Base-by-base conservation (phyloP, 1,284 basidiomycete genomes). In the Fomitopsis pinicola region DNA sequence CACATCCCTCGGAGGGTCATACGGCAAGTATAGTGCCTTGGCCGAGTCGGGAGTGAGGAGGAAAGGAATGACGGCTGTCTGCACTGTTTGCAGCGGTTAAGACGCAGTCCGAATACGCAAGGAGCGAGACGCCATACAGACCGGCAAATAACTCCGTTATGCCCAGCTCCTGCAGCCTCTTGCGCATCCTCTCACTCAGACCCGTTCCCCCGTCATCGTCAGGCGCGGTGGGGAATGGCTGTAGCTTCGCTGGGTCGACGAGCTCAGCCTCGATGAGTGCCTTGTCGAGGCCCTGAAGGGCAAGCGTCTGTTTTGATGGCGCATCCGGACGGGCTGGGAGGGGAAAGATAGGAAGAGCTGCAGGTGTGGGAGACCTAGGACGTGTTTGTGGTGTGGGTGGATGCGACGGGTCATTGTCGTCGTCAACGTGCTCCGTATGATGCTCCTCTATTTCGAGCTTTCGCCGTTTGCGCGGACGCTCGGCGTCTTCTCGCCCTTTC, bases 141-240 rank as follows among this genome's bases (percentile, higher is more conserved):
- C 94, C 93, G 60, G 95, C 93, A 75, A 97, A 97, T 62, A 96
- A 78, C 62, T 94, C 88, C 4, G 79, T 80, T 30, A 97, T 87
- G 3, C 92, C 94, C 19, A 94, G 78, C 15, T 93, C 91, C 52
- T 78, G 73, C 59, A 97, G 72, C 52, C 90, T 80, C 67, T 75
- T 85, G 67, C 83, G 79, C 60, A 84, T 91, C 69, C 78, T 85
- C 65, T 82, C 80, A 59, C 84, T 83, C 17, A 96, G 75, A 8
- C 82, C 83, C 0, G 80, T 81, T 22, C 71, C 73, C 19, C 73
- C 71, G 59, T 78, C 72, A 9, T 77, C 73, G 44, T 78, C 75
- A 15, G 72, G 76, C 17, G 78, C 76, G 0, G 78, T 69, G 2
- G 79, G 77, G 30, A 94, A 76, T 26, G 79, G 70, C 3, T 84